These are phyloP conservation scores for Colletotrichum sp. DNA, from an alignment of 2,329 filamentous ascomycete genomes.

Conservation along the genomic window DNA sequence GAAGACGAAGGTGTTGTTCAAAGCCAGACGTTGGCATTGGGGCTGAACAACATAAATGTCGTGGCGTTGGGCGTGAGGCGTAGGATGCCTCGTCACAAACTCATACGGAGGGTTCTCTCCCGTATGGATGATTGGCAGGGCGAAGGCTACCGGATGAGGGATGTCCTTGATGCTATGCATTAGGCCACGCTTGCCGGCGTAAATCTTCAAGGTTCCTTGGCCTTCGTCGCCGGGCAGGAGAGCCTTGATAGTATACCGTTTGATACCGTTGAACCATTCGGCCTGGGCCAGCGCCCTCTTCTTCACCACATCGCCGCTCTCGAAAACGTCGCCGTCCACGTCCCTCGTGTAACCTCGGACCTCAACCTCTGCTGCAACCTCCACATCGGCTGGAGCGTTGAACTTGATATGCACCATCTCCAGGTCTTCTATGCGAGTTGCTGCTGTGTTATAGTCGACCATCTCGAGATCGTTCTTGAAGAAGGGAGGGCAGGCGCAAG, in stretches of 20 bases:
- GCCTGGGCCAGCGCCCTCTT: constrained; percentile 90
- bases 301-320: constrained; percentile 83
- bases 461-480: constrained; percentile 84
- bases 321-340: constrained; percentile 88
- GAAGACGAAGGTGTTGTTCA: constrained; percentile 99
- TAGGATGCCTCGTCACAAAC: constrained; percentile 91
- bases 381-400: constrained; percentile 85
- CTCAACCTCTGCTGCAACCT: constrained; percentile 92
- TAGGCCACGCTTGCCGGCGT: constrained; percentile 90
- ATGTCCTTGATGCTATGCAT: constrained; percentile 99
- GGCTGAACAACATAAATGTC: constrained; percentile 97
- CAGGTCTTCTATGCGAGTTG: constrained; percentile 84
- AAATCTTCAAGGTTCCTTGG: constrained; percentile 85
- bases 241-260: constrained; percentile 93
- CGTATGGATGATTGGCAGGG: constrained; percentile 86
- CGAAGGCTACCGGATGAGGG: constrained; percentile 86
- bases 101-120: constrained; percentile 95
- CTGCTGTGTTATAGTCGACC: constrained; percentile 87
- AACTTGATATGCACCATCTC: constrained; percentile 93
- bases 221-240: constrained; percentile 91
- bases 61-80: constrained; percentile 95
- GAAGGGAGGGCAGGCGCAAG: constrained; percentile 83
- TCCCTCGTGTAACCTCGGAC: constrained; percentile 81
- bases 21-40: constrained; percentile 83
- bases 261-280: constrained; percentile 86